A percentile compares a stretch with the other conserved stretches of the same genome.
These are phyloP conservation scores for Apiotrichum montevideense DNA, from an alignment of 1,284 basidiomycete species.

Conservation along the genomic window DNA sequence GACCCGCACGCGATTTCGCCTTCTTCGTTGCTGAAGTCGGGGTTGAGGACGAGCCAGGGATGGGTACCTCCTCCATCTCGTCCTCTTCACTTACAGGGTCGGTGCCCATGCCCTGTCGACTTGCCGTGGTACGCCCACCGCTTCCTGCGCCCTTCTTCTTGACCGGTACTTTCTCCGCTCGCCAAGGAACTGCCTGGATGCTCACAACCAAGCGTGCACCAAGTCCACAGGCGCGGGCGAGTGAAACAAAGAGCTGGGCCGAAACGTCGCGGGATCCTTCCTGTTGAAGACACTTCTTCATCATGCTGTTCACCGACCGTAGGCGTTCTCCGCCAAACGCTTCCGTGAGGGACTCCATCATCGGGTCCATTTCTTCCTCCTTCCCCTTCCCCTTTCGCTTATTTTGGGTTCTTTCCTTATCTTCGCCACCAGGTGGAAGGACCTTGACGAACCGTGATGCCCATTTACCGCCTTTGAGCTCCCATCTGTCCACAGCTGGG, in stretches of 20 bases:
- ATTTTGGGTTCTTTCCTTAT: neutral
- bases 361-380: conserved; percentile 24
- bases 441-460: neutral
- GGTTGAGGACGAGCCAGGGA: conserved; percentile 16
- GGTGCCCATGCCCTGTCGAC: conserved; percentile 32
- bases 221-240: conserved; percentile 80
- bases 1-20: conserved; percentile 35
- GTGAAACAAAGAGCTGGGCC: conserved; percentile 83
- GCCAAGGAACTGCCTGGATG: conserved; percentile 84
- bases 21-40: conserved; percentile 39
- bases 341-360: conserved; percentile 33
- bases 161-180: conserved; percentile 44
- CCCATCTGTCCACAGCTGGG: conserved; percentile 27
- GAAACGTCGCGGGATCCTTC: conserved; percentile 79
- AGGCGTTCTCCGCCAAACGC: conserved; percentile 61
- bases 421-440: too few species aligned
- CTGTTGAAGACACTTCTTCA: conserved; percentile 77
- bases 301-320: conserved; percentile 70
- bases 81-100: conserved; percentile 33
- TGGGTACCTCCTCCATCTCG: conserved; percentile 32
- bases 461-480: conserved; percentile 17
- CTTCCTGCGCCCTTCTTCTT: conserved; percentile 38
- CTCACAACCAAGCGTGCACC: conserved; percentile 84
- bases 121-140: conserved; percentile 25
- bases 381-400: conserved; percentile 42